Evolutionary conservation across 495 filamentous ascomycete genomes (phyloP), one percentile per base, ranked within the genome.

Genomic region (Hypomontagnella submonticulosa): DNA sequence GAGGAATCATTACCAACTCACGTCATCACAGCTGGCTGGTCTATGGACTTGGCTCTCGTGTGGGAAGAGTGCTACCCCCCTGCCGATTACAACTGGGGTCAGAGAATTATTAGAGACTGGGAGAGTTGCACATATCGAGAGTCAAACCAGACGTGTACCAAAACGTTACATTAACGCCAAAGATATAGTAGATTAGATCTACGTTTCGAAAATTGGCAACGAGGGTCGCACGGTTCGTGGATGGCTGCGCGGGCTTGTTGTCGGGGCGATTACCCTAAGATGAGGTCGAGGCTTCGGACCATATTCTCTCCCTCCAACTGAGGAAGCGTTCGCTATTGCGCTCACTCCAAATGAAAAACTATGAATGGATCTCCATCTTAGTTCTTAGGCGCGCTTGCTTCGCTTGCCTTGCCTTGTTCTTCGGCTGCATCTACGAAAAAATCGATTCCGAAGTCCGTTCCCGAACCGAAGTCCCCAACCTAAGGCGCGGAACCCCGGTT

Each of bases 21-120:
- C 7, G 3, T 57, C 8, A 8, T 32, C 4, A 11, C 30, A 66
- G 62, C 62, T 51, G 62, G 62, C 16, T 66, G 62, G 62, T 48
- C 54, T 19, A 66, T 66, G 62, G 55, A 66, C 34, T 41, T 66
- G 9, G 55, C 47, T 16, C 48, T 66, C 7, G 20, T 54, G n/a
- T 66, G 62, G 62, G 54, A 65, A 56, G 18, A 46, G 5, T 66
- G 62, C 19, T 49, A 60, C 23, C 46, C 55, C n/a, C 41, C 48
- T 5, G 41, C 41, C 4, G 55, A 59, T 19, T 42, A 20, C 8
- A 16, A 9, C 18, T 66, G 62, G 55, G 62, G 61, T 11, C 54
- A 65, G 30, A 65, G 16, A 11, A 40, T 65, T n/a, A 59, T 65
- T 15, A 58, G n/a, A 16, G 47, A 48, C 7, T 66, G 62, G 55